Percentiles rank a stretch among this genome's conserved stretches.
Evolutionary conservation across 495 filamentous ascomycete genomes (phyloP).

Genomic region (Arthonia radiata): DNA sequence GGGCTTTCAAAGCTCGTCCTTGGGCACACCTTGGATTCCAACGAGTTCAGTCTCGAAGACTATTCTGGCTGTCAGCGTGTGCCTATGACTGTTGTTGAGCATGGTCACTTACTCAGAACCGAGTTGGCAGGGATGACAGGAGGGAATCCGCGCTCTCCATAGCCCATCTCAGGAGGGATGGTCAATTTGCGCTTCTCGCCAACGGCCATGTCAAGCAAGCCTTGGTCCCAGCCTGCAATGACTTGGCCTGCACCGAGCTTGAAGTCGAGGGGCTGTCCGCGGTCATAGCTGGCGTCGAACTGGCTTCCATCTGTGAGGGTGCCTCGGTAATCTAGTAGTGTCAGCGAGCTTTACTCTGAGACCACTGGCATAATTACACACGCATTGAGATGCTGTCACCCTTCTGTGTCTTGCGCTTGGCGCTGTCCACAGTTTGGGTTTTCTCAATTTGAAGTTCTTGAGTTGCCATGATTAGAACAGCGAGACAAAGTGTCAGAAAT

Average conservation of each 20-base stretch:
- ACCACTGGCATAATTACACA: too few species aligned
- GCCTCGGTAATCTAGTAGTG: too few species aligned
- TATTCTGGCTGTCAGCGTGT: conserved; percentile 8
- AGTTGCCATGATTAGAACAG: too few species aligned
- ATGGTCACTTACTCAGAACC: conserved; percentile 33
- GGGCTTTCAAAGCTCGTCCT: conserved; percentile 37
- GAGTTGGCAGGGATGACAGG: conserved; percentile 57
- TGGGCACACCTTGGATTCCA: conserved; percentile 55
- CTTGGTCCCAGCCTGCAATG: conserved; percentile 68
- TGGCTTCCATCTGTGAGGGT: conserved; percentile 33
- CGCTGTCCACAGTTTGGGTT: too few species aligned
- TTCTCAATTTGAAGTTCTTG: too few species aligned
- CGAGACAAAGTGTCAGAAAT: too few species aligned
- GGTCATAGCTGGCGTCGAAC: conserved; percentile 43
- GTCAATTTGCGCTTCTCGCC: conserved; percentile 85
- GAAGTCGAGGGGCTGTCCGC: conserved; percentile 52
- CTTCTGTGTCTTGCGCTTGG: too few species aligned
- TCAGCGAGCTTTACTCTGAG: too few species aligned
- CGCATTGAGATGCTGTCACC: too few species aligned
- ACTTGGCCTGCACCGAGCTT: conserved; percentile 55
- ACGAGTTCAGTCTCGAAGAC: conserved; percentile 88
- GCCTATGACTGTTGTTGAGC: background rate
- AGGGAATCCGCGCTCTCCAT: conserved; percentile 50
- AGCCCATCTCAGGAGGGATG: conserved; percentile 68
- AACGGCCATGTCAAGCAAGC: conserved; percentile 83